Percentiles rank a stretch among this genome's conserved stretches.
Conservation (phyloP, 805 yeast genomes). For the Candida endomychidarum region DNA sequence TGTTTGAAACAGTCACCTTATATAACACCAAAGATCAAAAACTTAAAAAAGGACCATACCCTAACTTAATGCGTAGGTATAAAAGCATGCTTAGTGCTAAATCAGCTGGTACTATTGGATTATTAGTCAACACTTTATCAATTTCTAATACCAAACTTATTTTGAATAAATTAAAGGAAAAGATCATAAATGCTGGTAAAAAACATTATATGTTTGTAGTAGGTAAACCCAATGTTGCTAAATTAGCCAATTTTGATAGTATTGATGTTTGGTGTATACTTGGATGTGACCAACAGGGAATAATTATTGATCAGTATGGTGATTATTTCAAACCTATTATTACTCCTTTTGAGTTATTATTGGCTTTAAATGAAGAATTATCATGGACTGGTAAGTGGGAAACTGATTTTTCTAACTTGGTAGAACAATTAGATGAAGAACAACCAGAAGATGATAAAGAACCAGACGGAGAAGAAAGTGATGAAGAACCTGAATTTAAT, state of each 20-base stretch:
- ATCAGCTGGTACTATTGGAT: slow-evolving; percentile 88
- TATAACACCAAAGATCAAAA: slow-evolving; percentile 43
- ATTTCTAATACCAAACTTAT: slow-evolving; percentile 69
- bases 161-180: slow-evolving; percentile 56
- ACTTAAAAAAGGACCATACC: slow-evolving; percentile 59
- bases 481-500: slow-evolving; percentile 74
- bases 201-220: slow-evolving; percentile 94
- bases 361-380: slow-evolving; percentile 75
- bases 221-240: slow-evolving; percentile 97
- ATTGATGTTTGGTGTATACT: slow-evolving; percentile 92
- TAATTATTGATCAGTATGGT: slow-evolving; percentile 72
- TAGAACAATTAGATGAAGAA: slow-evolving; percentile 39
- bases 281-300: slow-evolving; percentile 95
- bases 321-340: slow-evolving; percentile 89
- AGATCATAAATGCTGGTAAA: slow-evolving; percentile 75
- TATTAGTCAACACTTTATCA: slow-evolving; percentile 86
- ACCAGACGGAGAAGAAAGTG: slow-evolving; percentile 20
- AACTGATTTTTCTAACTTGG: slow-evolving; percentile 64
- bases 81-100: slow-evolving; percentile 85
- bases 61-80: slow-evolving; percentile 81
- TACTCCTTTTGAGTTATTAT: slow-evolving; percentile 85
- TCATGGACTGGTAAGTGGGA: slow-evolving; percentile 96
- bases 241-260: slow-evolving; percentile 92
- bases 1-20: slow-evolving; percentile 54
- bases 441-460: slow-evolving; percentile 20